Percentiles rank a stretch among this genome's conserved stretches.
phyloP scores from a whole-genome alignment of 805 yeast species.

The Ogataea wickerhamii region DNA sequence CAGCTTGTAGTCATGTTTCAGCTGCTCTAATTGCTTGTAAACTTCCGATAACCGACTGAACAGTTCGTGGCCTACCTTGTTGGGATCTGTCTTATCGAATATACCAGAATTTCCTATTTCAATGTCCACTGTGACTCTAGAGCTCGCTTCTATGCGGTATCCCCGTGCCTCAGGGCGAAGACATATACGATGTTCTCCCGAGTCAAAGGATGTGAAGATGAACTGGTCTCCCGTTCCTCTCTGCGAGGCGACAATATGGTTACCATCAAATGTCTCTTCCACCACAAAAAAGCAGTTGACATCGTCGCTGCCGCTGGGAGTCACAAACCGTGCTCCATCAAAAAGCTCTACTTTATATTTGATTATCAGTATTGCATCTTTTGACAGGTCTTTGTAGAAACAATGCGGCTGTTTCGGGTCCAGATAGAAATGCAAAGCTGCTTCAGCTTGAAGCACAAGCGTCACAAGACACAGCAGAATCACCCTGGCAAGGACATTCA shows the following conservation, averaged over 20 bases:
- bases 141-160: slow-evolving; percentile 43
- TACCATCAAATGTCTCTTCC: slow-evolving; percentile 73
- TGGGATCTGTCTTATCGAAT: slow-evolving; percentile 46
- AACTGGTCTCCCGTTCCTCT: slow-evolving; percentile 57
- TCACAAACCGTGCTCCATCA: slow-evolving; percentile 7
- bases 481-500: too few relatives aligned
- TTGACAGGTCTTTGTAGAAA: slow-evolving; percentile 52
- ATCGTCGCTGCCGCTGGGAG: slow-evolving; percentile 4
- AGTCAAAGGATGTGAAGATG: slow-evolving; percentile 75
- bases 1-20: slow-evolving; percentile 61
- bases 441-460: slow-evolving; percentile 2
- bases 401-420: slow-evolving; percentile 51
- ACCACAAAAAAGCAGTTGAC: slow-evolving; percentile 23
- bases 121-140: slow-evolving; percentile 63
- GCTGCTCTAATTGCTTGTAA: slow-evolving; percentile 52
- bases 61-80: slow-evolving; percentile 42
- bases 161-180: slow-evolving; percentile 41
- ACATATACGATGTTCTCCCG: slow-evolving; percentile 85
- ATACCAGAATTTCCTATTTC: slow-evolving; percentile 63
- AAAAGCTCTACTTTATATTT: slow-evolving; percentile 44
- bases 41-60: slow-evolving; percentile 54
- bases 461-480: neutral
- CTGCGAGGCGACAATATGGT: slow-evolving; percentile 74
- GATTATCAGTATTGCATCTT: slow-evolving; percentile 48
- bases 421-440: slow-evolving; percentile 45